Base-by-base conservation (phyloP, 2,329 filamentous ascomycete genomes). In the Diplodia sapinea region DNA sequence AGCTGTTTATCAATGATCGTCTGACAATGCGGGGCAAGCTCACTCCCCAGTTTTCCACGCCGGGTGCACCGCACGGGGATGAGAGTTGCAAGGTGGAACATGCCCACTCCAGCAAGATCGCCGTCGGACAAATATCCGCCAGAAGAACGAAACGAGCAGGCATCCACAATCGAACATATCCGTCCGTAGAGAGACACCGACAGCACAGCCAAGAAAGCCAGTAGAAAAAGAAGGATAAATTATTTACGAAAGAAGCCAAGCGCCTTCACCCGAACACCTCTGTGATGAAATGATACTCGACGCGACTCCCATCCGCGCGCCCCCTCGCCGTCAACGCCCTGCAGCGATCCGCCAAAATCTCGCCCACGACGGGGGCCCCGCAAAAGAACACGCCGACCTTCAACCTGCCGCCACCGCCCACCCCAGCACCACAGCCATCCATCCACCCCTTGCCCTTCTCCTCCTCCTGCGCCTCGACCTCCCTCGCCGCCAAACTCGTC, bases 351-450 rank as follows among this genome's bases (percentile, higher is more conserved):
- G 84, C 84, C 70, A 87, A 36, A 8, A 55, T 55, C 67, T 29
- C n/a, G 3, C 86, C 85, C n/a, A 87, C 83, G 1, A 84, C 79
- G 0, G 85, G 84, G 0, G 83, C 80, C 2, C 86, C 86, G 62
- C 86, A 88, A 70, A 85, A 87, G 69, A 87, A 86, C 0, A 87
- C 82, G 0, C 85, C 85, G 0, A 87, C 82, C 69, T 83, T 85
- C 50, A 83, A 73, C 67, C 77, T 75, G 31, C 70, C 70, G 67
- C 17, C 43, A 20, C 43, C 43, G 7, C 43, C 17, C 23, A 26
- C 23, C 2, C 23, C 23, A 26, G 23, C 23, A 4, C 43, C 17
- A 8, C 40, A 33, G 1, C 17, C 17, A 4, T 8, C 17, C 40
- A 6, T 43, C 17, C 43, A 20, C 43, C 17, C 40, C 17, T 3